A percentile compares a stretch with the other conserved stretches of the same genome.
Conservation (phyloP, 768 basidiomycete species). For the Strobilomyces echinocephalus region DNA sequence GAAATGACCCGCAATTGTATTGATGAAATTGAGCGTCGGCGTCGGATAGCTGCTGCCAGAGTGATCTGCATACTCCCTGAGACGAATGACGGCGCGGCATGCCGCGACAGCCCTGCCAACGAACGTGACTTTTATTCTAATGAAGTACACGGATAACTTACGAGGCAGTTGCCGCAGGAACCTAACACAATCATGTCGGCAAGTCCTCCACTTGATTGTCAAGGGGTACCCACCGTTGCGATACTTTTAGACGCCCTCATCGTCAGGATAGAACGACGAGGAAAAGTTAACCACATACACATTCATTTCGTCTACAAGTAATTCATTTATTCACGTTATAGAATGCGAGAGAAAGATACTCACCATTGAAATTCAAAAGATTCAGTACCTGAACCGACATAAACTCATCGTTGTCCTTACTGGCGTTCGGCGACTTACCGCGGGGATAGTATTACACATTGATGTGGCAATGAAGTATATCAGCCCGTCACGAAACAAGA, state of each 20-base stretch:
- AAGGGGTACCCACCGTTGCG: slow-evolving; percentile 17
- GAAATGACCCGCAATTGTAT: slow-evolving; percentile 16
- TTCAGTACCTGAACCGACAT: slow-evolving; percentile 21
- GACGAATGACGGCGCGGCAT: slow-evolving; percentile 61
- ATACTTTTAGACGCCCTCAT: slow-evolving; percentile 9
- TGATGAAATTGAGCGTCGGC: slow-evolving; percentile 23
- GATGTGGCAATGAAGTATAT: slow-evolving; percentile 66
- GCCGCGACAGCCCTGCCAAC: slow-evolving; percentile 39
- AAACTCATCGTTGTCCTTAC: neutral
- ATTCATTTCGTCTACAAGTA: slow-evolving; percentile 22
- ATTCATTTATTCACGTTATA: neutral
- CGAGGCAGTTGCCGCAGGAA: slow-evolving; percentile 66
- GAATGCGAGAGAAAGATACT: neutral
- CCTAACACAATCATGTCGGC: slow-evolving; percentile 27
- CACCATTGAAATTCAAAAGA: slow-evolving; percentile 24
- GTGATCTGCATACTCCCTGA: slow-evolving; percentile 48
- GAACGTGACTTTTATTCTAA: slow-evolving; percentile 2
- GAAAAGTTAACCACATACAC: slow-evolving; percentile 13
- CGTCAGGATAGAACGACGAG: slow-evolving; percentile 1
- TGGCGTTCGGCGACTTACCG: slow-evolving; percentile 37
- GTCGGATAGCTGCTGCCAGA: slow-evolving; percentile 7
- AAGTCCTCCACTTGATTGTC: neutral
- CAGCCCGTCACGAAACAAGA: slow-evolving; percentile 71
- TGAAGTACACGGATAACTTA: slow-evolving; percentile 22
- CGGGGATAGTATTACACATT: slow-evolving; percentile 61